phyloP scores from a whole-genome alignment of 75 land plant species.

The Azolla pinnata region DNA sequence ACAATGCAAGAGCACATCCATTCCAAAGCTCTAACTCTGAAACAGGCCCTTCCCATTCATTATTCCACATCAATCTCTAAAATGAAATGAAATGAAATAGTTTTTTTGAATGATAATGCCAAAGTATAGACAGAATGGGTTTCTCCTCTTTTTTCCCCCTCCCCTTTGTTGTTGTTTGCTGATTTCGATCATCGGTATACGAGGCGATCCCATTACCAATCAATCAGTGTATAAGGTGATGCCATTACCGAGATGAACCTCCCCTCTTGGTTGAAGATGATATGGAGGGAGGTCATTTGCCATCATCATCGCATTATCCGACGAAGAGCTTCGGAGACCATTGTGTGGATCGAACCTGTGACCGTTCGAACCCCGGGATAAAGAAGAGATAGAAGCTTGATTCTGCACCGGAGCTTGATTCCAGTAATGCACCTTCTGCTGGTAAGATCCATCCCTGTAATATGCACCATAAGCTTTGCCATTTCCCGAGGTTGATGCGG shows the following conservation, averaged over 20 bases:
- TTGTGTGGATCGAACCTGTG: neutral
- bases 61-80: no score
- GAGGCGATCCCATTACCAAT: no score
- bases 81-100: no score
- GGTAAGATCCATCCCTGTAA: neutral
- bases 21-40: no score
- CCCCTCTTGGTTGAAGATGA: conserved; percentile 7
- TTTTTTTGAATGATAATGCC: no score
- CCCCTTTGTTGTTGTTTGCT: no score
- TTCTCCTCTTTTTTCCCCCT: no score
- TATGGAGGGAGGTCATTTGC: no score
- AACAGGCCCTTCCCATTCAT: no score
- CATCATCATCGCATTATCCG: neutral
- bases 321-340: neutral
- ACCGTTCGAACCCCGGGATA: neutral
- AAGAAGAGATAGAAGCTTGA: neutral
- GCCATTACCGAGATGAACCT: conserved; percentile 5
- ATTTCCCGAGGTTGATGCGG: neutral
- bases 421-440: neutral
- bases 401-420: neutral
- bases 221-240: conserved; percentile 9
- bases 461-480: neutral
- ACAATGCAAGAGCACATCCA: no score
- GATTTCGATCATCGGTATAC: no score
- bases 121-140: no score